Evolutionary conservation across 495 filamentous ascomycete genomes (phyloP).

Genomic region (Penicillium flavigenum): DNA sequence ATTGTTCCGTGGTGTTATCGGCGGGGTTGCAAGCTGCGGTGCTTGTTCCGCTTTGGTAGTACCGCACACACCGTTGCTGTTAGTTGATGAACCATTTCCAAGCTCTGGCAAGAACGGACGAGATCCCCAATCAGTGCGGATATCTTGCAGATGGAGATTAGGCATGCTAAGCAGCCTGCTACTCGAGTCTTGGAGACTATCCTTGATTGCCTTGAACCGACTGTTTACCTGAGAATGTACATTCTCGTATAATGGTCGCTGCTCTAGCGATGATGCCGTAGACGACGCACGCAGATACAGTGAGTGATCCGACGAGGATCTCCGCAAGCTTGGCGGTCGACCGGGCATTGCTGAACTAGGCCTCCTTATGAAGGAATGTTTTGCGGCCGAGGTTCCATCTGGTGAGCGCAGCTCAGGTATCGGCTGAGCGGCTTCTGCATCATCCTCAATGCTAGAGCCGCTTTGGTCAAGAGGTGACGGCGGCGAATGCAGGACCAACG

Average conservation of each 20-base stretch:
- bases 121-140: constrained; percentile 42
- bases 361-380: constrained; percentile 35
- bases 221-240: constrained; percentile 77
- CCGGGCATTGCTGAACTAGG: constrained; percentile 27
- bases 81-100: constrained; percentile 19
- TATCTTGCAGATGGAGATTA: constrained; percentile 53
- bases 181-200: constrained; percentile 77
- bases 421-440: constrained; percentile 22
- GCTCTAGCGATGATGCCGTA: constrained; percentile 76
- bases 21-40: constrained; percentile 12
- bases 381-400: constrained; percentile 32
- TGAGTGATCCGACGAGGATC: constrained; percentile 73
- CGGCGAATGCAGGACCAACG: constrained; percentile 12
- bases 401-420: constrained; percentile 34
- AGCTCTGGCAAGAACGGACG: constrained; percentile 28
- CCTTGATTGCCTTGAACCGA: constrained; percentile 85
- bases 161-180: constrained; percentile 68
- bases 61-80: constrained; percentile 11
- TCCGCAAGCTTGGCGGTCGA: constrained; percentile 48
- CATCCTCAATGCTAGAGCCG: constrained; percentile 14
- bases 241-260: constrained; percentile 80
- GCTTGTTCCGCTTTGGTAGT: constrained; percentile 7
- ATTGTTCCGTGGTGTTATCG: constrained; percentile 29
- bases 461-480: neutral
- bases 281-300: constrained; percentile 65